A percentile compares a stretch with the other conserved stretches of the same genome.
Evolutionary conservation across 805 yeast genomes (phyloP).

Genomic region (Yamadazyma ubonensis): DNA sequence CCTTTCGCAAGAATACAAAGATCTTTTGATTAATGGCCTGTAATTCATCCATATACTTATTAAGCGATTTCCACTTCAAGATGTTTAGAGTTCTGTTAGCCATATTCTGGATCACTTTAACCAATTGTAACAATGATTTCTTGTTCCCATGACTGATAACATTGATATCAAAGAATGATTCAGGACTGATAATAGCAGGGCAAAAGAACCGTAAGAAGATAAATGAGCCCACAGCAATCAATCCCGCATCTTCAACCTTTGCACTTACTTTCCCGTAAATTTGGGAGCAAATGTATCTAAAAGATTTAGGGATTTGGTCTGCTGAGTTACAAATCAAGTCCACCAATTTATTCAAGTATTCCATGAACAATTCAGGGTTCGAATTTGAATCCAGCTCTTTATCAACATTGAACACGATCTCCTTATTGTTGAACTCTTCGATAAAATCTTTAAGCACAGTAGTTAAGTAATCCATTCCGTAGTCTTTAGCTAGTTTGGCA

Average conservation of each 20-base stretch:
- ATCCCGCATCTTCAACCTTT: conserved; percentile 61
- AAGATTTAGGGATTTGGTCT: conserved; percentile 63
- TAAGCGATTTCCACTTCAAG: conserved; percentile 62
- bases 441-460: conserved; percentile 56
- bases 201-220: conserved; percentile 81
- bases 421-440: conserved; percentile 46
- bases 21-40: conserved; percentile 27
- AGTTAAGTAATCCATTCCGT: conserved; percentile 59
- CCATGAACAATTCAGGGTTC: conserved; percentile 46
- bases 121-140: conserved; percentile 72
- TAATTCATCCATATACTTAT: conserved; percentile 40
- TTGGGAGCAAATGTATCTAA: conserved; percentile 67
- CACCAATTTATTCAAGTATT: conserved; percentile 55
- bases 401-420: conserved; percentile 65
- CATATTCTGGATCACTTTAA: conserved; percentile 80
- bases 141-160: conserved; percentile 40
- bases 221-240: conserved; percentile 80
- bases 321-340: conserved; percentile 58
- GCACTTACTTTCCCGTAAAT: conserved; percentile 55
- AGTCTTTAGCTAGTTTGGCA: conserved; percentile 66
- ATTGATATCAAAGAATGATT: conserved; percentile 44
- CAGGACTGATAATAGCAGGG: conserved; percentile 91
- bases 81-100: conserved; percentile 76
- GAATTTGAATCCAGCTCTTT: conserved; percentile 31
- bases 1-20: conserved; percentile 25